Evolutionary conservation across 495 filamentous ascomycete genomes (phyloP).

Genomic region (Trichocladium uniseriatum): DNA sequence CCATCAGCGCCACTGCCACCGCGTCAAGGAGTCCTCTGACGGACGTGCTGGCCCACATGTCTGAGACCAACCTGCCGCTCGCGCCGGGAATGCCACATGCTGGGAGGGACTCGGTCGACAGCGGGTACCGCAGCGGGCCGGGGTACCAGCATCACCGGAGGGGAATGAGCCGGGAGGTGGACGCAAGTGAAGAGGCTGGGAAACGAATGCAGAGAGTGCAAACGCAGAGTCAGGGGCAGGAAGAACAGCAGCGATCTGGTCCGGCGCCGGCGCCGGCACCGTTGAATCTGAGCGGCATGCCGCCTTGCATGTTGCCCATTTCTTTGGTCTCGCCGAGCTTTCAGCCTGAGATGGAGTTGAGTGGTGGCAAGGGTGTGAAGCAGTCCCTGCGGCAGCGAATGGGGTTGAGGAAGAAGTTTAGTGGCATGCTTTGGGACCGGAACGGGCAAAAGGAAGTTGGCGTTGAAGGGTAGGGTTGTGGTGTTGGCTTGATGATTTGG

Average conservation of each 20-base stretch:
- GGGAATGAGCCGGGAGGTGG: constrained; percentile 2
- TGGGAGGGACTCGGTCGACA: constrained; percentile 13
- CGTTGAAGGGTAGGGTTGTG: constrained; percentile 1
- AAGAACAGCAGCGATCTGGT: background rate
- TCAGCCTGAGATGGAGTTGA: background rate
- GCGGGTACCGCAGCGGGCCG: constrained; percentile 14
- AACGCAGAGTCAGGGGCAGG: background rate
- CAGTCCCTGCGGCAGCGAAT: constrained; percentile 7
- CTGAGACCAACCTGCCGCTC: constrained; percentile 1
- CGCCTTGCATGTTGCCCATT: constrained; percentile 12
- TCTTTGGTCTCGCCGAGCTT: constrained; percentile 11
- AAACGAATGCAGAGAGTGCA: constrained; percentile 2
- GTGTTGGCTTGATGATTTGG: background rate
- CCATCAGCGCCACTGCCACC: background rate
- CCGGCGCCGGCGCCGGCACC: constrained; percentile 1
- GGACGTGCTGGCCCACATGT: constrained; percentile 4
- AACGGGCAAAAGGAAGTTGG: constrained; percentile 1
- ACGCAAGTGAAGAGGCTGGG: background rate
- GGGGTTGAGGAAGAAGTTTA: constrained; percentile 14
- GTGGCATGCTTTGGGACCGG: constrained; percentile 11
- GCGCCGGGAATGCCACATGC: background rate
- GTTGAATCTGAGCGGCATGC: constrained; percentile 4
- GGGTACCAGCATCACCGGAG: background rate
- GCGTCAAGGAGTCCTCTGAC: background rate
- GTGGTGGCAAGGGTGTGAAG: background rate